These are phyloP conservation scores for Sphaerostilbella broomeana DNA, from an alignment of 2,329 filamentous ascomycete genomes.

Conservation along the genomic window DNA sequence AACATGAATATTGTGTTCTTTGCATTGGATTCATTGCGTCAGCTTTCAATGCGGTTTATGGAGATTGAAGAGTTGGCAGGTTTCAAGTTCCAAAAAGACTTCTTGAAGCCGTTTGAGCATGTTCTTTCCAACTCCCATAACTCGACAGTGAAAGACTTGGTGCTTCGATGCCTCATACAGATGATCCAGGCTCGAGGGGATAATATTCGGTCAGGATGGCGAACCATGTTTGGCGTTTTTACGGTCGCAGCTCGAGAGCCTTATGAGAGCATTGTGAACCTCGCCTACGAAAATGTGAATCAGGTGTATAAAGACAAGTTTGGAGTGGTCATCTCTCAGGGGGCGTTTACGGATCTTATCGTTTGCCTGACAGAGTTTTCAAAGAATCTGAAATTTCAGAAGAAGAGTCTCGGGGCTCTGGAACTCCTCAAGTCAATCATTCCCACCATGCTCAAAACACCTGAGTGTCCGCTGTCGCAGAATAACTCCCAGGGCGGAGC, in stretches of 20 bases:
- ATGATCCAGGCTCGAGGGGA: conserved; percentile 98
- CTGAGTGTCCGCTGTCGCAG: conserved; percentile 84
- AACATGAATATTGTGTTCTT: conserved; percentile 98
- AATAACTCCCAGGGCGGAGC: neutral
- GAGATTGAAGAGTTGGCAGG: conserved; percentile 95
- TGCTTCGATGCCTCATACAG: conserved; percentile 89
- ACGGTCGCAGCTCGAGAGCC: conserved; percentile 90
- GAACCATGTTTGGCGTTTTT: conserved; percentile 99
- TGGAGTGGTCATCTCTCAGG: conserved; percentile 91
- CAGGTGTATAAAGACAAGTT: conserved; percentile 95
- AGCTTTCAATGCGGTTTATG: conserved; percentile 98
- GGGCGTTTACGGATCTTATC: conserved; percentile 91
- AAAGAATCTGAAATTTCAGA: conserved; percentile 97
- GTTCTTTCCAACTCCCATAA: conserved; percentile 91
- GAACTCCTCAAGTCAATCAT: conserved; percentile 92
- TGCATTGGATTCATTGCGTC: conserved; percentile 86
- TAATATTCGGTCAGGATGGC: conserved; percentile 96
- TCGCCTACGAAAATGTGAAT: conserved; percentile 94
- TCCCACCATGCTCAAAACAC: conserved; percentile 88
- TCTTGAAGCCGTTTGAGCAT: conserved; percentile 96
- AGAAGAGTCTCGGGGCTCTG: conserved; percentile 94
- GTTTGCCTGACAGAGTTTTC: conserved; percentile 97
- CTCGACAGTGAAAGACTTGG: conserved; percentile 94
- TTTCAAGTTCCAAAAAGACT: conserved; percentile 99
- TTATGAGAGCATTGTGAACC: conserved; percentile 90